Percentiles rank a stretch among this genome's conserved stretches.
Conservation (phyloP, 345 rosid genomes). For the Syzygium jambos region DNA sequence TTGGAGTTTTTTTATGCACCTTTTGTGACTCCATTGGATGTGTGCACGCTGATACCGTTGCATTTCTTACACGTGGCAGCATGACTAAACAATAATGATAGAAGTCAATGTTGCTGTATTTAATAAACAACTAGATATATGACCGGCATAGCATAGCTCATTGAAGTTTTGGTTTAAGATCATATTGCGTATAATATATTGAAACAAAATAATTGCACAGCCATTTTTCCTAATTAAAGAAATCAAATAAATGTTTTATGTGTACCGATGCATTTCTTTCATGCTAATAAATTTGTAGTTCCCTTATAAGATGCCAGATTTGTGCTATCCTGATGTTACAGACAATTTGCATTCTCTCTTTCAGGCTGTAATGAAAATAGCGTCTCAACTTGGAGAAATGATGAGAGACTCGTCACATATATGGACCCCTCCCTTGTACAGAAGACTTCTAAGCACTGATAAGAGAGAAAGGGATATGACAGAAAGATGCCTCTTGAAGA, state of each 20-base stretch:
- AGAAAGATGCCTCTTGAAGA: slow-evolving; percentile 40
- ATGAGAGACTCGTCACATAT: slow-evolving; percentile 42
- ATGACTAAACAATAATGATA: background rate
- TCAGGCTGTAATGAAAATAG: slow-evolving; percentile 41
- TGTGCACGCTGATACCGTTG: background rate
- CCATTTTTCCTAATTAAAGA: background rate
- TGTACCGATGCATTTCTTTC: background rate
- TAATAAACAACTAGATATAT: background rate
- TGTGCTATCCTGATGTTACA: background rate
- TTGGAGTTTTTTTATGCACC: background rate
- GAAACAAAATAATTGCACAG: background rate
- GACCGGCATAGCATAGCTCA: background rate
- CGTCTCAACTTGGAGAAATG: slow-evolving; percentile 24
- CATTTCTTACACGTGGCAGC: background rate
- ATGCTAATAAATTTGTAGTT: background rate
- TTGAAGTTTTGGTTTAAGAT: background rate
- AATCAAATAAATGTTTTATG: background rate
- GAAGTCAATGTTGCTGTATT: background rate
- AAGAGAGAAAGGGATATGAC: slow-evolving; percentile 49
- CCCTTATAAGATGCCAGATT: background rate
- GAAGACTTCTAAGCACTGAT: slow-evolving; percentile 48
- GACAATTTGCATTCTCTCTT: background rate
- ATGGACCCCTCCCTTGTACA: slow-evolving; percentile 45
- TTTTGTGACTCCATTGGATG: background rate
- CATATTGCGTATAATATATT: background rate